phyloP scores from a whole-genome alignment of 495 filamentous ascomycete species.

The Xylaria scruposa region DNA sequence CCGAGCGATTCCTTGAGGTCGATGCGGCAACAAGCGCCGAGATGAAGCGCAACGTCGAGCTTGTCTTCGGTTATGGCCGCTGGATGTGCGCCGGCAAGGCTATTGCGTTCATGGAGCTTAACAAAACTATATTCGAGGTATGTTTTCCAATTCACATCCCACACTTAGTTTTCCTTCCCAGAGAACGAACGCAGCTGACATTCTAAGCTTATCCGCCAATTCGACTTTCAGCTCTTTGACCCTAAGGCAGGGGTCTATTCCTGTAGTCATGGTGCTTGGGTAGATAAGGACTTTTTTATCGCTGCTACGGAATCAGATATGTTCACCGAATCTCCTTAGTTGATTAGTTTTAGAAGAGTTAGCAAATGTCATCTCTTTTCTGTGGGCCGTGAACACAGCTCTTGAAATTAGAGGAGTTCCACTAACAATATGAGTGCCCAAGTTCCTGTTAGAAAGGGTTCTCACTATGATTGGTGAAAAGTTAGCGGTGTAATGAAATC shows the following conservation, averaged over 20 bases:
- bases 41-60: slow-evolving; percentile 57
- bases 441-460: no score
- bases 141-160: slow-evolving; percentile 26
- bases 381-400: not conserved
- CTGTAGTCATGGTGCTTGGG: slow-evolving; percentile 17
- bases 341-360: not conserved
- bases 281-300: slow-evolving; percentile 15
- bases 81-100: slow-evolving; percentile 59
- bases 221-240: slow-evolving; percentile 26
- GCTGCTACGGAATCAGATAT: slow-evolving; percentile 8
- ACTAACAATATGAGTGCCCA: no score
- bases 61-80: slow-evolving; percentile 60
- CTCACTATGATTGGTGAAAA: no score
- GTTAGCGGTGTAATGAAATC: no score
- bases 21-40: slow-evolving; percentile 51
- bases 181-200: not conserved
- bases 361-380: not conserved
- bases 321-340: not conserved
- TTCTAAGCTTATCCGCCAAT: slow-evolving; percentile 25
- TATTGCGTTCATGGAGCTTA: slow-evolving; percentile 64
- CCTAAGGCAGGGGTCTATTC: not conserved
- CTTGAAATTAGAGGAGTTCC: no score
- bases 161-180: not conserved
- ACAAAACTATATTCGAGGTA: slow-evolving; percentile 59
- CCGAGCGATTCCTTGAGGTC: slow-evolving; percentile 50